Evolutionary conservation across 169 alveolate genomes (phyloP).

Genomic region (Plasmodium coatneyi): DNA sequence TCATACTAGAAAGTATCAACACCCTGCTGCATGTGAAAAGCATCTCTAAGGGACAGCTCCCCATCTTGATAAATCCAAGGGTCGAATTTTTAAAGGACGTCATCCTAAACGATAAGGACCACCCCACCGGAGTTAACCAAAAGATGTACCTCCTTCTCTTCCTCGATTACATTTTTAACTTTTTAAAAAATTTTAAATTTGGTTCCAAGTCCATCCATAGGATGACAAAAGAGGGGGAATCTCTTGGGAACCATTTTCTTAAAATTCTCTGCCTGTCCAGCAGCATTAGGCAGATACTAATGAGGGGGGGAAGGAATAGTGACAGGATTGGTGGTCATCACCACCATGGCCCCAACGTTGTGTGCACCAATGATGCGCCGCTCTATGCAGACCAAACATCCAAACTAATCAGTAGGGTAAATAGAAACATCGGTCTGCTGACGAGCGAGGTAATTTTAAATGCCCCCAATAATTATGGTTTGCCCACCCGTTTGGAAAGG

Average conservation of each 20-base stretch:
- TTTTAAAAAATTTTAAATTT: slow-evolving; percentile 32
- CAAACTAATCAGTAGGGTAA: slow-evolving; percentile 20
- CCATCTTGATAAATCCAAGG: slow-evolving; percentile 28
- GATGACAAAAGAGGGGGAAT: neutral
- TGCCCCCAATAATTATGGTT: slow-evolving; percentile 19
- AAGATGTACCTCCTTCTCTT: slow-evolving; percentile 22
- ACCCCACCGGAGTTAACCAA: neutral
- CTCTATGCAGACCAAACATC: neutral
- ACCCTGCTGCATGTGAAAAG: slow-evolving; percentile 15
- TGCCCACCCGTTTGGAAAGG: neutral
- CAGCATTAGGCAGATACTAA: slow-evolving; percentile 57
- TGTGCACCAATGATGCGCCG: neutral
- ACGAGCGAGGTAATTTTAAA: slow-evolving; percentile 24
- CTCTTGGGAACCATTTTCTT: slow-evolving; percentile 5
- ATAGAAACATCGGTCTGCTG: slow-evolving; percentile 20
- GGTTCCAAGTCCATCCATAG: neutral
- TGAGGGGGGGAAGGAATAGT: neutral
- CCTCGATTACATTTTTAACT: slow-evolving; percentile 26
- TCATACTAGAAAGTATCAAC: slow-evolving; percentile 15
- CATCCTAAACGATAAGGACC: neutral
- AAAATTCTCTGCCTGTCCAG: slow-evolving; percentile 37
- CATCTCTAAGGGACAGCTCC: neutral
- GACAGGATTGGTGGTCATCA: neutral
- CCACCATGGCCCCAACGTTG: neutral
- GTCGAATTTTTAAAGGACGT: slow-evolving; percentile 7